Base-by-base conservation (phyloP, 164 flowering plant genomes). In the Nelumbo lutea region DNA sequence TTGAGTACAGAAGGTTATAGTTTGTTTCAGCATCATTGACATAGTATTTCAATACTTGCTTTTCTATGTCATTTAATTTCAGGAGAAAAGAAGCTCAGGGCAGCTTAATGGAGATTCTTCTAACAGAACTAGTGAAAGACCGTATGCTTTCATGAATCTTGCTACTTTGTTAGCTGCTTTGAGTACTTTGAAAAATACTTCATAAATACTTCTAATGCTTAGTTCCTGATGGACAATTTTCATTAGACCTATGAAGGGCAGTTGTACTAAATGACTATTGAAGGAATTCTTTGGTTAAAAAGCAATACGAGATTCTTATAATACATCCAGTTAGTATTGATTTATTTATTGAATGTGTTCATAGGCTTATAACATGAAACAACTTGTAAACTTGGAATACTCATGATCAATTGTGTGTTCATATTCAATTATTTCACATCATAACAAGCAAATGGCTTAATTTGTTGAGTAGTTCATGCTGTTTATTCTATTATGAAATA, bases 61-160 rank as follows among this genome's bases (percentile, higher is more conserved):
- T 14, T 9, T 57, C 59, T 57, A 62, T 39, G 5, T 64, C 11
- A 10, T 42, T 47, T 42, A n/a, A 46, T 70, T 68, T 64, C 75
- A 74, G 79, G 73, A 63, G 69, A 73, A 40, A 55, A 57, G 59
- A 62, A 65, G 42, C 38, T 3, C 62, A 1, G 53, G 67, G 4
- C 66, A 70, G 13, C 44, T 60, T 50, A 56, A 76, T 66, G 74
- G 76, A 40, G 59, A 53, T 66, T 40, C 72, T 66, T 57, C 61
- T 7, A 75, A 58, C 10, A 56, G 67, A 66, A 42, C 59, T 44
- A 61, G 62, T 42, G 81, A 69, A 41, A 79, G 61, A 47, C 73
- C 69, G 82, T 79, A 73, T 56, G 82, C 38, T 48, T 52, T 62
- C 9, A 27, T 27, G 51, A 27, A 27, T 27, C 27, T 27, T 42